phyloP scores from a whole-genome alignment of 495 filamentous ascomycete genomes.

The Podospora appendiculata region DNA sequence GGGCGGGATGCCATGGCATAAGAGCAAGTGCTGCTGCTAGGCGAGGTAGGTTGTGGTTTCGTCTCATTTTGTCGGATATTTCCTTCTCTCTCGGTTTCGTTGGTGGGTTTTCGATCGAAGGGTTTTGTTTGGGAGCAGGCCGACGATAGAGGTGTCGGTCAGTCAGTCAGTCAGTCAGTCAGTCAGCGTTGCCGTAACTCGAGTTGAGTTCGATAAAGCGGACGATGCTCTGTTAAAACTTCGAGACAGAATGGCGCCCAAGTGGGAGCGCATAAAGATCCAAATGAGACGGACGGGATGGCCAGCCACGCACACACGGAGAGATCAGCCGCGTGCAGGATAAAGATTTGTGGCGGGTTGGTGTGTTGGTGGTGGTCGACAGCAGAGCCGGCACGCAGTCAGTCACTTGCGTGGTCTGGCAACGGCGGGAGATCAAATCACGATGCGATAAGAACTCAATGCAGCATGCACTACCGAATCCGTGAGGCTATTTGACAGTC shows the following conservation, averaged over 20 bases:
- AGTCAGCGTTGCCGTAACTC: background rate
- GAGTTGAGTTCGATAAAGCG: background rate
- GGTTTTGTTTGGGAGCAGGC: background rate
- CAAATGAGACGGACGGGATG: slow-evolving; percentile 1
- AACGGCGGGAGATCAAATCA: background rate
- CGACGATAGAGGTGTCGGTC: background rate
- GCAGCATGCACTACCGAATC: background rate
- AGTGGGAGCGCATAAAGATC: slow-evolving; percentile 5
- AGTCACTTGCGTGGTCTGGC: background rate
- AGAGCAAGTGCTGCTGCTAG: slow-evolving; percentile 1
- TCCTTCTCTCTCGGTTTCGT: background rate
- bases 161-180: too few species aligned
- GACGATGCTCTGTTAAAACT: background rate
- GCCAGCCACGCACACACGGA: background rate
- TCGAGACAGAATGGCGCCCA: background rate
- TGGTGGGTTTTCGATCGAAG: background rate
- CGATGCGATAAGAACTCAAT: background rate
- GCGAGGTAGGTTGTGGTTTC: background rate
- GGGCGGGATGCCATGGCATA: background rate
- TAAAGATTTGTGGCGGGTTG: background rate
- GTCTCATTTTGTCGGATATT: background rate
- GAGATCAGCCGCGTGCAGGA: background rate
- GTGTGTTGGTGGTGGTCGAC: too few species aligned
- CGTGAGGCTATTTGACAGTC: background rate
- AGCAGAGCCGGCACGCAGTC: background rate